Evolutionary conservation across 1,284 basidiomycete genomes (phyloP).

Genomic region (Puccinia novopanici): DNA sequence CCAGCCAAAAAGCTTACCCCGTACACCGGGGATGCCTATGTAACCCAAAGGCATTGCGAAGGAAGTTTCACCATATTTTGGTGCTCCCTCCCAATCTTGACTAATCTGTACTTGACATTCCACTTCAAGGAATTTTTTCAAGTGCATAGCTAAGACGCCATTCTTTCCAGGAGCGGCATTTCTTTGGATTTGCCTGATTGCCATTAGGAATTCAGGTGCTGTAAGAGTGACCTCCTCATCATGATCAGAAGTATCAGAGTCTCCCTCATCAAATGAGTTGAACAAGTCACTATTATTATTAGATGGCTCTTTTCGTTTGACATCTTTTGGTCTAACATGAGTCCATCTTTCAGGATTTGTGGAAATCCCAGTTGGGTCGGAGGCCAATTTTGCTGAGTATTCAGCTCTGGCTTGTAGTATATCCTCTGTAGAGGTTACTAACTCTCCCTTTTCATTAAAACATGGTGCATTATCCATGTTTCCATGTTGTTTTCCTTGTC

Average conservation of each 20-base stretch:
- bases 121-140: conserved; percentile 23
- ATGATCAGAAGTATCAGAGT: too few relatives aligned
- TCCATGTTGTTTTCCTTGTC: background rate
- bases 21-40: too few relatives aligned
- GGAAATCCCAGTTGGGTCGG: conserved; percentile 9
- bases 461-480: background rate
- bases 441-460: background rate
- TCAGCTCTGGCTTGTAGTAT: conserved; percentile 9
- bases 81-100: conserved; percentile 4
- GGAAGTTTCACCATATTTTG: background rate
- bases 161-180: conserved; percentile 24
- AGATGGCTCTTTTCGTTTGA: too few relatives aligned
- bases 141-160: conserved; percentile 9
- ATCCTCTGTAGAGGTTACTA: background rate
- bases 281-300: too few relatives aligned
- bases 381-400: conserved; percentile 14
- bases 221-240: too few relatives aligned
- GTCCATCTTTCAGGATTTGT: too few relatives aligned
- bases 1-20: too few relatives aligned
- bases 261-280: too few relatives aligned
- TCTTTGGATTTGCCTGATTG: conserved; percentile 10
- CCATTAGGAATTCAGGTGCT: background rate
- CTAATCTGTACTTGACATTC: conserved; percentile 13
- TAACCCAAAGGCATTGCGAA: background rate
- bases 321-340: too few relatives aligned